phyloP scores from a whole-genome alignment of 208 protist species.

The Trypanosoma lewisi region DNA sequence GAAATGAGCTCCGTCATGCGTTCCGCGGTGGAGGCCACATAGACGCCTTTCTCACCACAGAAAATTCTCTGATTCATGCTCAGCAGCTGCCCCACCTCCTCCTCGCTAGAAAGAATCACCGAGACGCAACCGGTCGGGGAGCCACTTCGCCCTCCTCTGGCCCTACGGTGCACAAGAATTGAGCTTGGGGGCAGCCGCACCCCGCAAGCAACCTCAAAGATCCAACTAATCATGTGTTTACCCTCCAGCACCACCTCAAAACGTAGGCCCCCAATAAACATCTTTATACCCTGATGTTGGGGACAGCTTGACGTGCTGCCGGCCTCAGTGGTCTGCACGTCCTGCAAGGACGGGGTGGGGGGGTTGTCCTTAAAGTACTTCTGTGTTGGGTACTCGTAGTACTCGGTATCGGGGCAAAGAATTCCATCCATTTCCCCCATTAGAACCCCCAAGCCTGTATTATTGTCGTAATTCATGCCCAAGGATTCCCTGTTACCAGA shows the following conservation, averaged over 20 bases:
- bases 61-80: slow-evolving; percentile 78
- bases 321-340: slow-evolving; percentile 10
- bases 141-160: slow-evolving; percentile 44
- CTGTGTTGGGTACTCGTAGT: slow-evolving; percentile 51
- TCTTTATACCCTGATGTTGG: slow-evolving; percentile 53
- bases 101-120: slow-evolving; percentile 54
- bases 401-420: slow-evolving; percentile 19
- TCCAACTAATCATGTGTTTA: slow-evolving; percentile 65
- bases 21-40: slow-evolving; percentile 53
- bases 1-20: slow-evolving; percentile 56
- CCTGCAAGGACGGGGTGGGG: neutral
- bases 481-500: neutral
- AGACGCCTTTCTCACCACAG: slow-evolving; percentile 60
- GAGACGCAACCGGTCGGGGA: slow-evolving; percentile 79
- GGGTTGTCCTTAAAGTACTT: slow-evolving; percentile 45
- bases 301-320: slow-evolving; percentile 7
- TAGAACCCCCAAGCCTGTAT: slow-evolving; percentile 14
- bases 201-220: slow-evolving; percentile 60
- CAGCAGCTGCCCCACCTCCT: slow-evolving; percentile 49
- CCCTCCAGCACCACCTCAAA: slow-evolving; percentile 84
- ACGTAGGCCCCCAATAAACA: slow-evolving; percentile 80
- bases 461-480: slow-evolving; percentile 14
- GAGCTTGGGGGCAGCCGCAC: slow-evolving; percentile 45
- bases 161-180: slow-evolving; percentile 80
- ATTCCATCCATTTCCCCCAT: slow-evolving; percentile 16